Evolutionary conservation across 768 basidiomycete genomes (phyloP).

Genomic region (Pulveroboletus frians): DNA sequence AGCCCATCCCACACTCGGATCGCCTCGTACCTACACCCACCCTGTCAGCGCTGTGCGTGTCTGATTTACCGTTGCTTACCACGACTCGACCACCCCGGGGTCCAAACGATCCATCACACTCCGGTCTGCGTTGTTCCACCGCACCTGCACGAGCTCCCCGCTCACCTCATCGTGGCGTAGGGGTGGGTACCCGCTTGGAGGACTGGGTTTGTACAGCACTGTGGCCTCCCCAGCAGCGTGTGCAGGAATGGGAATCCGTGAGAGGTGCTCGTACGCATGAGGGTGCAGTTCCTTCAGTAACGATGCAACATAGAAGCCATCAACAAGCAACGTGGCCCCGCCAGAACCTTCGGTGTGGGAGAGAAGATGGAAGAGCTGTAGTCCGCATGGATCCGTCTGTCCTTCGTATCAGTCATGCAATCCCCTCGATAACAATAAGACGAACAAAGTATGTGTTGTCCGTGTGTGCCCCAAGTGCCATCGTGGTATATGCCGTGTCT

Average conservation of each 20-base stretch:
- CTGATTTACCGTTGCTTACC: conserved; percentile 37
- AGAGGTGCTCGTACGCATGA: conserved; percentile 61
- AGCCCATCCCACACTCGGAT: conserved; percentile 72
- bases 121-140: conserved; percentile 95
- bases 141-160: conserved; percentile 65
- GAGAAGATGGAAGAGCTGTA: conserved; percentile 93
- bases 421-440: neutral
- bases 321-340: conserved; percentile 87
- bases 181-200: conserved; percentile 60
- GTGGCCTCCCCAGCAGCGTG: conserved; percentile 83
- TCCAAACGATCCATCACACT: conserved; percentile 67
- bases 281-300: conserved; percentile 72
- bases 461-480: conserved; percentile 83
- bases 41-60: neutral
- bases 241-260: conserved; percentile 62
- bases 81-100: conserved; percentile 62
- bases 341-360: conserved; percentile 78
- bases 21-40: conserved; percentile 64
- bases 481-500: conserved; percentile 90
- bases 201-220: conserved; percentile 53
- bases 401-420: conserved; percentile 11
- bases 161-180: conserved; percentile 58
- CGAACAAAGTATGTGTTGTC: conserved; percentile 55
- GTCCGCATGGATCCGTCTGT: conserved; percentile 89
- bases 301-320: conserved; percentile 89